Evolutionary conservation across 352 stramenopile species (phyloP).

Genomic region (Lagenidium giganteum): DNA sequence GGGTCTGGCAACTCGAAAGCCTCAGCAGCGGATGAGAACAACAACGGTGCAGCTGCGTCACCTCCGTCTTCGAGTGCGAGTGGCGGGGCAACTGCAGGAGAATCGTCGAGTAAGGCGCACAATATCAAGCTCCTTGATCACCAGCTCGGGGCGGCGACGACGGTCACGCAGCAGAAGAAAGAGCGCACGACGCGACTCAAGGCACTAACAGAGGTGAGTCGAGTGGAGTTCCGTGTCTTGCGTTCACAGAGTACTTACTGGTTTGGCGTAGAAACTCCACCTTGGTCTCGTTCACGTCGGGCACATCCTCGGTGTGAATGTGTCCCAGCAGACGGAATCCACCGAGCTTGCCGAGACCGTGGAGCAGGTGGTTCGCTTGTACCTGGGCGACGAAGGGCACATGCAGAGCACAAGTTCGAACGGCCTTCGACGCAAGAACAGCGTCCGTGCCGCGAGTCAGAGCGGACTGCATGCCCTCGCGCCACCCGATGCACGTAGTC

Average conservation of each 20-base stretch:
- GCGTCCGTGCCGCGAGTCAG: constrained; percentile 34
- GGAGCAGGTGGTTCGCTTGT: constrained; percentile 71
- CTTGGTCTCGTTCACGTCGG: constrained; percentile 74
- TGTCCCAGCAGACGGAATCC: constrained; percentile 40
- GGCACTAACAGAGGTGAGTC: constrained; percentile 44
- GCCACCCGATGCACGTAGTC: constrained; percentile 32
- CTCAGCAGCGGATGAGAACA: constrained; percentile 3
- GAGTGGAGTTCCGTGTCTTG: background rate
- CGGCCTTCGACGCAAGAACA: constrained; percentile 72
- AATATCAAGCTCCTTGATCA: constrained; percentile 71
- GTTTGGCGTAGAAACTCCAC: constrained; percentile 40
- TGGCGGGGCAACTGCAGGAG: constrained; percentile 7
- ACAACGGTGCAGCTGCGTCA: background rate
- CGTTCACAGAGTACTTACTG: background rate
- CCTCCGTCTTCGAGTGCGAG: background rate
- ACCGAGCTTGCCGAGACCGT: constrained; percentile 61
- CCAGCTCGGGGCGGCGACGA: constrained; percentile 39
- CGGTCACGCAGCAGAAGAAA: constrained; percentile 63
- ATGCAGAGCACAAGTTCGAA: constrained; percentile 37
- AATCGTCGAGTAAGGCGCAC: constrained; percentile 20
- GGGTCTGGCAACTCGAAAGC: background rate
- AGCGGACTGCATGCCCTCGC: constrained; percentile 24
- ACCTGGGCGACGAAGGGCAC: constrained; percentile 71
- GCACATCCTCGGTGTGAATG: constrained; percentile 55
- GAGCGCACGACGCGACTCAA: constrained; percentile 52